Evolutionary conservation across 192 early-diverging fungal genomes (phyloP).

Genomic region (Cladochytrium replicatum): DNA sequence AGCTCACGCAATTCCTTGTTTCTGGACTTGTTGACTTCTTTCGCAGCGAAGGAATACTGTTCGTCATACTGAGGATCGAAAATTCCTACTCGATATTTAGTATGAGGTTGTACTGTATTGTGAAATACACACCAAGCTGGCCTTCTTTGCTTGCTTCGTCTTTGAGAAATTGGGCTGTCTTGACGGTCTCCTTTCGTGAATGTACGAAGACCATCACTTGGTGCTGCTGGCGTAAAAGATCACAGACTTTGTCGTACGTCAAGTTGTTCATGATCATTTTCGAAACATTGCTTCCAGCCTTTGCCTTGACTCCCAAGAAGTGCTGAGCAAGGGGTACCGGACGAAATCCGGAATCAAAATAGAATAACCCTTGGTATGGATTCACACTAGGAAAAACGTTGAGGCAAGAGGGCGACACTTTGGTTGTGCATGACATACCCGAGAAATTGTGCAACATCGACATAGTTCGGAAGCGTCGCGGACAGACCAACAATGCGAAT

Average conservation of each 20-base stretch:
- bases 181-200: slow-evolving; percentile 95
- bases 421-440: slow-evolving; percentile 27
- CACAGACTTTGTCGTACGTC: slow-evolving; percentile 73
- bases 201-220: slow-evolving; percentile 99
- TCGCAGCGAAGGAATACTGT: slow-evolving; percentile 35
- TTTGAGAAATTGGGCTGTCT: slow-evolving; percentile 71
- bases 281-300: slow-evolving; percentile 56
- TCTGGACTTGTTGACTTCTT: slow-evolving; percentile 60
- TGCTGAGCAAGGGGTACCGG: slow-evolving; percentile 95
- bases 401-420: not conserved
- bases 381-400: slow-evolving; percentile 58
- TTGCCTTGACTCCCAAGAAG: slow-evolving; percentile 85
- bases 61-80: slow-evolving; percentile 49
- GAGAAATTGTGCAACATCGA: slow-evolving; percentile 88
- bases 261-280: slow-evolving; percentile 64
- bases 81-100: slow-evolving; percentile 21
- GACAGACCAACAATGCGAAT: slow-evolving; percentile 96
- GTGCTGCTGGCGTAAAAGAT: slow-evolving; percentile 63
- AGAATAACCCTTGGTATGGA: slow-evolving; percentile 85
- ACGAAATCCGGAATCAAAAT: slow-evolving; percentile 90
- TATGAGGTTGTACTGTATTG: slow-evolving; percentile 1
- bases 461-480: slow-evolving; percentile 95
- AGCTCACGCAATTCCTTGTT: slow-evolving; percentile 86
- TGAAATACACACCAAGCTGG: slow-evolving; percentile 28
- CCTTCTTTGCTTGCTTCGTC: slow-evolving; percentile 62